Evolutionary conservation across 176 grass and related monocot species (phyloP), one percentile per base, ranked within the genome.

Genomic region (Oryza glumipatula): DNA sequence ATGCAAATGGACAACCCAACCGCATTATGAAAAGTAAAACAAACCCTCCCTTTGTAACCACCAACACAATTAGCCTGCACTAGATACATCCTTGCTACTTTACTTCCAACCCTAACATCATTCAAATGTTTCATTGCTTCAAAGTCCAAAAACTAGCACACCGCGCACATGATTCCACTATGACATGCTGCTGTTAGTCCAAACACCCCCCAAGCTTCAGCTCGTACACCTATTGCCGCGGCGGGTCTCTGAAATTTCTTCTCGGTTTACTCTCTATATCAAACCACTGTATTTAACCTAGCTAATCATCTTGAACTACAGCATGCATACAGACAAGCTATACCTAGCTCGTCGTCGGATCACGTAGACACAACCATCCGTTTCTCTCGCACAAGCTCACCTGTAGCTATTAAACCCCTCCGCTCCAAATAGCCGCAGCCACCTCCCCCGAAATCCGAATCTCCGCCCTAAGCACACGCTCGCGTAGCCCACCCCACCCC

Each of bases 361-460:
- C 74, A 58, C n/a, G 35, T 45, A 26, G 38, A 24, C 15, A 48
- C 26, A 73, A 79, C 48, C 65, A 82, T 63, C 70, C 67, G 52
- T 38, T 41, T 41, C 39, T 49, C 39, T 49, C 32, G 22, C 54
- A 56, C 32, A 56, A 8, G 73, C 83, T 76, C 41, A 44, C 46
- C 26, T n/a, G 69, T 12, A 7, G 61, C 69, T 26, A 72, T n/a
- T 67, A 77, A 24, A 44, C 46, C 70, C 17, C 30, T 11, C 23
- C 87, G 61, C 26, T 16, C 36, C 36, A 72, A 77, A 85, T 32
- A 19, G 10, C 22, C 33, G 33, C 17, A 6, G 44, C 32, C 58
- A 16, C 52, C 10, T 28, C 68, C 56, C 56, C 43, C 46, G 24
- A 80, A 90, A 90, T 87, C 83, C 46, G 60, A 90, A 86, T 86